Evolutionary conservation across 1,284 basidiomycete genomes (phyloP).

Genomic region (Cutaneotrichosporon daszewskae): DNA sequence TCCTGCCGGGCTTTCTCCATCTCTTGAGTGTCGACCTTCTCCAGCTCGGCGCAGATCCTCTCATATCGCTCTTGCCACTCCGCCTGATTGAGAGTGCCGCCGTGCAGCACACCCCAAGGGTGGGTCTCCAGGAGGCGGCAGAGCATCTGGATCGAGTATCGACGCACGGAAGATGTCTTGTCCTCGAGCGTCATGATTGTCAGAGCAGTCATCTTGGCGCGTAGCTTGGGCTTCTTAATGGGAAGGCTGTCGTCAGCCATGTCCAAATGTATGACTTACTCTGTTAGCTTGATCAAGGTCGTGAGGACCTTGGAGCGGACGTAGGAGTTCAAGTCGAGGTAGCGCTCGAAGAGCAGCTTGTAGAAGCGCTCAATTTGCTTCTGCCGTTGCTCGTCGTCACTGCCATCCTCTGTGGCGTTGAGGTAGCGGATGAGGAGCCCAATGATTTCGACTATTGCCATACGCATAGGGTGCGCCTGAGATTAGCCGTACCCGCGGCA

Average conservation of each 20-base stretch:
- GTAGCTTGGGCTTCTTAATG: constrained; percentile 80
- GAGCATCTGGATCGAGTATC: constrained; percentile 73
- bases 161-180: constrained; percentile 82
- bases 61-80: constrained; percentile 72
- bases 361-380: constrained; percentile 81
- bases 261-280: constrained; percentile 46
- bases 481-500: background rate
- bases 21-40: constrained; percentile 56
- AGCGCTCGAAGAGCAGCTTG: constrained; percentile 75
- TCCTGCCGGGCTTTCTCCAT: constrained; percentile 44
- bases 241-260: constrained; percentile 54
- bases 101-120: constrained; percentile 79
- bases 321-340: constrained; percentile 82
- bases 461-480: constrained; percentile 91
- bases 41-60: constrained; percentile 54
- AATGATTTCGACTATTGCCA: constrained; percentile 82
- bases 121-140: constrained; percentile 78
- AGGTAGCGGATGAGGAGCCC: constrained; percentile 75
- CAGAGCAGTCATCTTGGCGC: constrained; percentile 66
- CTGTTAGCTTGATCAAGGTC: constrained; percentile 64
- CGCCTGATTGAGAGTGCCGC: constrained; percentile 67
- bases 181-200: constrained; percentile 80
- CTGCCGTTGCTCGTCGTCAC: constrained; percentile 59
- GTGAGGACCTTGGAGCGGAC: constrained; percentile 82
- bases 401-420: constrained; percentile 56